phyloP scores from a whole-genome alignment of 176 grass and related monocot genomes.

The Avena sativa region DNA sequence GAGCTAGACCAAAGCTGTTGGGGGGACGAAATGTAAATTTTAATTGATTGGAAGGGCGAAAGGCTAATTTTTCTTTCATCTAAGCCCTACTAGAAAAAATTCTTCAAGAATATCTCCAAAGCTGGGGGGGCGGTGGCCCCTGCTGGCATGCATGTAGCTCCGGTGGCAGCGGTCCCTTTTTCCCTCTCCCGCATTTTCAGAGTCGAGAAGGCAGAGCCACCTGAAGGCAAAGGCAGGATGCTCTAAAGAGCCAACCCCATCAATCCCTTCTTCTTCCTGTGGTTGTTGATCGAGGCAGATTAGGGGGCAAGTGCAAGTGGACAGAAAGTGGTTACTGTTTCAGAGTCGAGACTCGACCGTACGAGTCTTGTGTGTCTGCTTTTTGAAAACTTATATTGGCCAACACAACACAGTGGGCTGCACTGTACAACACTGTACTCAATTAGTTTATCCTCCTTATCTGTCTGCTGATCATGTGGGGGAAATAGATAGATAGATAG shows the following conservation, averaged over 20 bases:
- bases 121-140: too few relatives aligned
- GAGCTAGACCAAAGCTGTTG: too few relatives aligned
- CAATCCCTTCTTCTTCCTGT: not conserved
- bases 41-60: too few relatives aligned
- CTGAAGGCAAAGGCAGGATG: not conserved
- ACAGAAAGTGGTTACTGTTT: constrained; percentile 39
- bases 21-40: too few relatives aligned
- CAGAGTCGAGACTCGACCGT: not conserved
- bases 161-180: too few relatives aligned
- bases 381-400: not conserved
- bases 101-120: too few relatives aligned
- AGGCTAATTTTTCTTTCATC: too few relatives aligned
- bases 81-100: too few relatives aligned
- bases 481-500: not conserved
- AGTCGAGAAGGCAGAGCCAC: too few relatives aligned
- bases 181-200: too few relatives aligned
- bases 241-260: not conserved
- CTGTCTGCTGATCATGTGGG: constrained; percentile 33
- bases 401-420: not conserved
- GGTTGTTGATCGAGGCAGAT: not conserved
- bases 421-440: not conserved
- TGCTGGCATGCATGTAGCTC: too few relatives aligned
- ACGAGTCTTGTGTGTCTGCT: not conserved
- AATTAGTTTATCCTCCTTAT: constrained; percentile 43
- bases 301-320: constrained; percentile 11